Evolutionary conservation across 1,139 yeast genomes (phyloP).

Genomic region (Ogataea hybrid): DNA sequence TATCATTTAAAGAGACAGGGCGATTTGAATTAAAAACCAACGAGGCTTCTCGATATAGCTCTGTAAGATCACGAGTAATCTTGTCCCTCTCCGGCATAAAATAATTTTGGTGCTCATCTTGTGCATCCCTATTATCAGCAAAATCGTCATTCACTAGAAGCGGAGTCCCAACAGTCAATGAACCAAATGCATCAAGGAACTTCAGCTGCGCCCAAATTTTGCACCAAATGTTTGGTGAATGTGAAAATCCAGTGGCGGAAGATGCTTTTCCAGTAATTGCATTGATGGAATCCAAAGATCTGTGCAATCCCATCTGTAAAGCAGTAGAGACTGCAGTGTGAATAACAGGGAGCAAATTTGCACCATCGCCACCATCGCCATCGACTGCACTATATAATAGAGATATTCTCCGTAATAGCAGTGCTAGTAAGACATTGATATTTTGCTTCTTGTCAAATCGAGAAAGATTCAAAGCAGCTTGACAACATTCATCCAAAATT

Average conservation of each 20-base stretch:
- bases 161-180: conserved; percentile 20
- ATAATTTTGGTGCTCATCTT: conserved; percentile 1
- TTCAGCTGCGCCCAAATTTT: conserved; percentile 20
- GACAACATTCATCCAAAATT: conserved; percentile 5
- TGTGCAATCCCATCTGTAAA: conserved; percentile 22
- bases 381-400: conserved; percentile 9
- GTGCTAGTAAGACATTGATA: conserved; percentile 11
- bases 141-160: conserved; percentile 21
- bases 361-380: conserved; percentile 18
- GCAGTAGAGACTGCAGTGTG: conserved; percentile 13
- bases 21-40: conserved; percentile 11
- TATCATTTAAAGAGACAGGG: conserved; percentile 18
- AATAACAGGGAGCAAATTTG: conserved; percentile 15
- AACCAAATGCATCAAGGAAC: conserved; percentile 17
- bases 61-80: conserved; percentile 1
- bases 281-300: conserved; percentile 9
- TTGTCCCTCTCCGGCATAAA: conserved; percentile 1
- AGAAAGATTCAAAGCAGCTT: conserved; percentile 13
- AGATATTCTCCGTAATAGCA: conserved; percentile 10
- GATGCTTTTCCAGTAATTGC: conserved; percentile 2
- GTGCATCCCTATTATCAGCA: conserved; percentile 11
- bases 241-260: conserved; percentile 1
- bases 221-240: conserved; percentile 5
- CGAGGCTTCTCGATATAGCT: conserved; percentile 14
- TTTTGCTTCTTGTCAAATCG: conserved; percentile 17